Conservation (phyloP, 306 rosid species). For the Cajanus cajan region DNA sequence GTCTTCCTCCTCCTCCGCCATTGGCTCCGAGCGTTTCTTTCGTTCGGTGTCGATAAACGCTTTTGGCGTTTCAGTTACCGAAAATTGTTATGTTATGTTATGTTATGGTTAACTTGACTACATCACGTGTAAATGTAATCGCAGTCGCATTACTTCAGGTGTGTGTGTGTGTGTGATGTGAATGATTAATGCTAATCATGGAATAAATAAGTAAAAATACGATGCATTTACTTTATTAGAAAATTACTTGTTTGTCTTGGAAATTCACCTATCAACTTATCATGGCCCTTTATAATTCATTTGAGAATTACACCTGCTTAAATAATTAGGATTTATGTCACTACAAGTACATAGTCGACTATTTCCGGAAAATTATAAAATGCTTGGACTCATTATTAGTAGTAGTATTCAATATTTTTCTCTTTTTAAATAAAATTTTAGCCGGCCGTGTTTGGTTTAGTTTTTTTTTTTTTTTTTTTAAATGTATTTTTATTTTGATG, state of each 20-base stretch:
- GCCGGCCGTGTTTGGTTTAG: too few species aligned
- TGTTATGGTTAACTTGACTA: neutral
- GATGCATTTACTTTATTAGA: neutral
- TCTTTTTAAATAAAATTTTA: too few species aligned
- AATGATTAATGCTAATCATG: neutral
- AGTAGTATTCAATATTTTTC: neutral
- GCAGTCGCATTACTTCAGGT: neutral
- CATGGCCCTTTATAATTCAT: neutral
- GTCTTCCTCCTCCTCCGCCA: slow-evolving; percentile 77
- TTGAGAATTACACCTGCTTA: neutral
- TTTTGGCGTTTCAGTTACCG: neutral
- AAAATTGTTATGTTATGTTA: neutral
- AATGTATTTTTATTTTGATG: too few species aligned
- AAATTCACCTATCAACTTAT: neutral
- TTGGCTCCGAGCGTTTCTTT: slow-evolving; percentile 29
- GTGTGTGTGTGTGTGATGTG: neutral
- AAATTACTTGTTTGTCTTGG: neutral
- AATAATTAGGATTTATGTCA: neutral
- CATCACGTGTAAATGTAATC: neutral
- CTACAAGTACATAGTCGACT: neutral
- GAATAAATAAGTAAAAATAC: neutral
- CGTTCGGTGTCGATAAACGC: neutral
- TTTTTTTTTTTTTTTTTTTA: too few species aligned
- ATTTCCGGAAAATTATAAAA: neutral
- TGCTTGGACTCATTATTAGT: neutral